These are phyloP conservation scores for Saturnispora kantuleensis DNA, from an alignment of 805 yeast species.

Conservation along the genomic window DNA sequence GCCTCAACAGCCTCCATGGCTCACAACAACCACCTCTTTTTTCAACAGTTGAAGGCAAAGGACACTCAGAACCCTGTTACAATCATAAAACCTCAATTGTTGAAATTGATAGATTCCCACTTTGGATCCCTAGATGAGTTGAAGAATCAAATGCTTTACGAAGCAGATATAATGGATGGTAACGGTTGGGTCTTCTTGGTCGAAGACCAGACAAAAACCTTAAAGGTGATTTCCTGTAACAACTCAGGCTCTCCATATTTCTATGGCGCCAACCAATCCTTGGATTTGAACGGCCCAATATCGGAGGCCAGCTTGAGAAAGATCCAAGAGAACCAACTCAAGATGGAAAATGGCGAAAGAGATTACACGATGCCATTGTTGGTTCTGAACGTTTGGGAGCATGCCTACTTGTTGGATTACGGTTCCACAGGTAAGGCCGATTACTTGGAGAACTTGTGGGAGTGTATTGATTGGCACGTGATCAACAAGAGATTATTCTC, in stretches of 20 bases:
- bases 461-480: conserved; percentile 78
- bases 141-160: conserved; percentile 37
- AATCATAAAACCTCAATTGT: conserved; percentile 20
- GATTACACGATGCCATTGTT: conserved; percentile 69
- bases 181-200: conserved; percentile 73
- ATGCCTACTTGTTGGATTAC: conserved; percentile 76
- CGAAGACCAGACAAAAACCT: conserved; percentile 51
- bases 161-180: conserved; percentile 46
- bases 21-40: conserved; percentile 84
- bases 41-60: conserved; percentile 43
- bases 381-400: conserved; percentile 79
- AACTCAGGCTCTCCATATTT: conserved; percentile 75
- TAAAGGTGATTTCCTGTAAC: conserved; percentile 45
- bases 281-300: conserved; percentile 71
- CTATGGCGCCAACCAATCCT: conserved; percentile 55
- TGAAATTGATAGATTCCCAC: conserved; percentile 26
- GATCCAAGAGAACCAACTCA: conserved; percentile 28
- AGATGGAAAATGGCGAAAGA: conserved; percentile 26
- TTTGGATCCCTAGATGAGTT: conserved; percentile 42
- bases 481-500: conserved; percentile 36
- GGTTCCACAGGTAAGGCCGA: conserved; percentile 68
- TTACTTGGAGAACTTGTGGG: conserved; percentile 69
- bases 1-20: conserved; percentile 87
- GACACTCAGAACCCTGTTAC: conserved; percentile 14
- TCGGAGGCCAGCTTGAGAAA: conserved; percentile 43